Percentiles rank a stretch among this genome's conserved stretches.
Conservation (phyloP, 805 yeast species). For the Scheffersomyces lignosus region DNA sequence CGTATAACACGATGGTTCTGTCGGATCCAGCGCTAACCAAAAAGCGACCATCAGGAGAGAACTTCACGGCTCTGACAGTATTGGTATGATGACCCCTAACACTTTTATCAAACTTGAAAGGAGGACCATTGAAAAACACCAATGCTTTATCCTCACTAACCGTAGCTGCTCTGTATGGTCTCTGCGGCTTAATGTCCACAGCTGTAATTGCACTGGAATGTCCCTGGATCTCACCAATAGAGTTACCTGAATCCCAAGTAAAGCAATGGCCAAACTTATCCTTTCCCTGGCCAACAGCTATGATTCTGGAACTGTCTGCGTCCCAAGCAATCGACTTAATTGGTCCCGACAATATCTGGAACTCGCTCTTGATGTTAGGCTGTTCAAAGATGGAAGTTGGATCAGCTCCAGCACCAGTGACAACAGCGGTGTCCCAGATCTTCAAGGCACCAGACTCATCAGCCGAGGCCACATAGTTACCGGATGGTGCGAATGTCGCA, state of each 20-base stretch:
- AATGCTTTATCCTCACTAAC: constrained; percentile 86
- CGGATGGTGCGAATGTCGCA: constrained; percentile 86
- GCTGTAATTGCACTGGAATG: constrained; percentile 83
- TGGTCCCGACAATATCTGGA: constrained; percentile 74
- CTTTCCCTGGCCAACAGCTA: constrained; percentile 94
- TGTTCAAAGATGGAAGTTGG: constrained; percentile 43
- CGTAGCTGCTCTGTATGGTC: constrained; percentile 93
- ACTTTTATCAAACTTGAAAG: constrained; percentile 80
- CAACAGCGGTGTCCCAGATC: constrained; percentile 69
- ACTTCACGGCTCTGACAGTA: constrained; percentile 77
- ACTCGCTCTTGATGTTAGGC: constrained; percentile 72
- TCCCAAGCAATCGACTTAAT: constrained; percentile 91
- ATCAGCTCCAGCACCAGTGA: constrained; percentile 25
- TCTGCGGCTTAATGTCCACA: constrained; percentile 75
- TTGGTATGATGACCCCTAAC: constrained; percentile 74
- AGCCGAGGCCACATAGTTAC: constrained; percentile 88
- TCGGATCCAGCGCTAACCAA: constrained; percentile 86
- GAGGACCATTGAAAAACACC: constrained; percentile 89
- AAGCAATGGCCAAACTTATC: constrained; percentile 91
- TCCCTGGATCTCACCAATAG: constrained; percentile 96
- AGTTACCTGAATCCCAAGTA: constrained; percentile 91
- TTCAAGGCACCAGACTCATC: constrained; percentile 88
- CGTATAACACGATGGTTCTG: constrained; percentile 72
- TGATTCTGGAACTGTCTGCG: constrained; percentile 76
- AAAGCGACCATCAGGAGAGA: constrained; percentile 75